Evolutionary conservation across 2,329 filamentous ascomycete species (phyloP), one percentile per base, ranked within the genome.

Genomic region (Arthrobotrys musiformis): DNA sequence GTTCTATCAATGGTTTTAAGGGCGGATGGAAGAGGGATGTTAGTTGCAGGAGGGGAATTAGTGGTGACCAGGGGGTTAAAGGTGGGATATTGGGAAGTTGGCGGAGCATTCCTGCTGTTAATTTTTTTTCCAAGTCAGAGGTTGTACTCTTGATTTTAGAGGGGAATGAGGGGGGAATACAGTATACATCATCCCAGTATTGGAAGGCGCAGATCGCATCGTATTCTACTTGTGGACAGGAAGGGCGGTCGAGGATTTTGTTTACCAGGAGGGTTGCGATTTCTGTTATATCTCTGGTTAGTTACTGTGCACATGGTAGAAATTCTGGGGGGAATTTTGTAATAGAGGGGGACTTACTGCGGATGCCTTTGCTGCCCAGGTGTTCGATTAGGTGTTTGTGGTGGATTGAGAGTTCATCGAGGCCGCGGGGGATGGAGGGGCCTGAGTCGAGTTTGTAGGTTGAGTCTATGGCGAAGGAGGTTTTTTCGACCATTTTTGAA

Each of bases 101-200:
- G 24, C 70, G 62, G 8, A 75, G 56, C 63, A 69, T 75, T 17
- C 70, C 70, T 33, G 70, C 70, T 74, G 26, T 40, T 37, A 28
- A 24, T 26, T 40, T 22, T 17, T 33, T 33, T 33, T 33, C 9
- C 30, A 9, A 4, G 30, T 33, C 30, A n/a, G n/a, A 8, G 9
- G 52, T 2, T 17, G 19, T 37, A 1, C 11, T 35, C 37, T 63
- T 22, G 26, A 19, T 17, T 30, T 62, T 11, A 4, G 3, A 24
- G 22, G 15, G 19, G 40, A 63, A 2, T 26, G 28, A n/a, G 28
- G 44, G 19, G 30, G 11, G 35, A 17, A 22, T 15, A 75, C 70
- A 68, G 56, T 75, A 75, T 4, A 75, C 63, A 26, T 75, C 70
- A 37, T 75, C 63, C 70, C 70, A 75, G 35, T 46, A 68, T 17